Evolutionary conservation across 108 stramenopile genomes (phyloP).

Genomic region (Cyclotella baltica): DNA sequence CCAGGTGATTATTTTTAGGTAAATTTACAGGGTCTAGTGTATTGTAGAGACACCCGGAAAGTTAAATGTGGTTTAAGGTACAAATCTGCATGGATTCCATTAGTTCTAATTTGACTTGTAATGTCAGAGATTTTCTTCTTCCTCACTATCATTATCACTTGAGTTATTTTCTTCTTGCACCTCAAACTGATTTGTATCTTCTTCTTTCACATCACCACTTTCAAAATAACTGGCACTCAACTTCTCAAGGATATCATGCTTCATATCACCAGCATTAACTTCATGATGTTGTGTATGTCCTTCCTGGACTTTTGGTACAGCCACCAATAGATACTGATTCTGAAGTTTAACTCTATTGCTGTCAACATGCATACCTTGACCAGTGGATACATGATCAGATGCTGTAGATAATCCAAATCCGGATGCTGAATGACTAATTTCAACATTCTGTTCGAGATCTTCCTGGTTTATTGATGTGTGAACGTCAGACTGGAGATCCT

Average conservation of each 20-base stretch:
- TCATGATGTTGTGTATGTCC: neutral
- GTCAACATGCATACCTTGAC: neutral
- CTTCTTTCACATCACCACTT: neutral
- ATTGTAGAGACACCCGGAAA: too few species aligned
- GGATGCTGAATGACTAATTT: neutral
- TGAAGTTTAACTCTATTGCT: neutral
- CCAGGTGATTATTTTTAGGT: too few species aligned
- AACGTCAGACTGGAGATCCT: neutral
- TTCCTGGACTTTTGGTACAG: neutral
- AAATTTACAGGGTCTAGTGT: too few species aligned
- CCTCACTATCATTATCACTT: neutral
- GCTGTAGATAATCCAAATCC: neutral
- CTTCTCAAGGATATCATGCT: neutral
- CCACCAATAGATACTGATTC: neutral
- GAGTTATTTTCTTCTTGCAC: neutral
- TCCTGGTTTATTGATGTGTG: constrained; percentile 17
- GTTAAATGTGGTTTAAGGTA: too few species aligned
- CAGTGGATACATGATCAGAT: neutral
- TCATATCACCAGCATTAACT: neutral
- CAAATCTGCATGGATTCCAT: too few species aligned
- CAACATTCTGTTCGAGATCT: neutral
- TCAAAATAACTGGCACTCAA: neutral
- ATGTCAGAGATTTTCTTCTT: too few species aligned
- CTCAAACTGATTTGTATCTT: neutral
- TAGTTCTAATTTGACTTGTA: too few species aligned